Evolutionary conservation across 441 rosid species (phyloP), one percentile per base, ranked within the genome.

Genomic region (Biscutella auriculata): DNA sequence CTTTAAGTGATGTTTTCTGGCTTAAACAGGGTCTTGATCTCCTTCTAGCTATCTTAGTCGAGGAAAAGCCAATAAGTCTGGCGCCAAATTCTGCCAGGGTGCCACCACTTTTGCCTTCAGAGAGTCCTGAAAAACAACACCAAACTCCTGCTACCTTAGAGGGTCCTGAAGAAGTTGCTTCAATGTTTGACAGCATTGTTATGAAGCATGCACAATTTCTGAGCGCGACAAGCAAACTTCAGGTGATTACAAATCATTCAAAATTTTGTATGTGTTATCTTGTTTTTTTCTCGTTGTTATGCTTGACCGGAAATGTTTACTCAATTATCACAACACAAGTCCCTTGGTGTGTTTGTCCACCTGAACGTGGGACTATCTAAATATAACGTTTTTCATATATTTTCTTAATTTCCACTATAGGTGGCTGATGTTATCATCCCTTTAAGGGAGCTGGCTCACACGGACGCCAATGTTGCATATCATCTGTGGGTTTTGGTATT

Each of bases 1-100:
- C 99, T 68, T 63, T 90, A 68, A 85, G 94, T 68, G 96, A 94
- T 73, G 99, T 94, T 65, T 94, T 94, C 73, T 94, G 99, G 99
- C 95, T 94, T 67, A 94, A 94, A 75, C 99, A 94, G 63, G 97
- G 99, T 56, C 92, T 94, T 66, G 97, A 94, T 83, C 92, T 94
- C 71, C 94, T 94, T 67, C 76, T 94, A 49, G 95, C 99, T 54
- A 82, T 88, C 57, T 76, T 90, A 61, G 96, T 85, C 15, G 94
- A 84, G 77, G 80, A 84, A 64, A 82, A 87, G 71, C 85, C 95
- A 49, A 90, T 94, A 60, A 94, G 92, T 26, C 83, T 94, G 62
- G 99, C 97, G 57, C 87, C 99, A 73, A 90, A 94, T 72, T 84
- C 96, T 68, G 99, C 99, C 27, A 83, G 94, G 82, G 80, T 94